phyloP scores from a whole-genome alignment of 495 filamentous ascomycete genomes.

The Friedmanniomyces endolithicus region DNA sequence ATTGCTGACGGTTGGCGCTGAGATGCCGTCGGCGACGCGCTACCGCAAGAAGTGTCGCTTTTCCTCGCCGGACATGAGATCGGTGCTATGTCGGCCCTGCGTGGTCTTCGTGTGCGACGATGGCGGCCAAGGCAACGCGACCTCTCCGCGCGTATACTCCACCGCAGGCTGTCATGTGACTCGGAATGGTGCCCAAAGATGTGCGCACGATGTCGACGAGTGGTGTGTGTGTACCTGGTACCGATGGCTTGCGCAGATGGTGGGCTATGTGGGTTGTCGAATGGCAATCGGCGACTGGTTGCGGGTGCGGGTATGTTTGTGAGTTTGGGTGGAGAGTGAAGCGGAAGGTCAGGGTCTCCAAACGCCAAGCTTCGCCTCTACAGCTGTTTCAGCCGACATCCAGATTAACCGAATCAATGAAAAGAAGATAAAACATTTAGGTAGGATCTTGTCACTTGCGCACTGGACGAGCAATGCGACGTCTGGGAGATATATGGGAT shows the following conservation, averaged over 20 bases:
- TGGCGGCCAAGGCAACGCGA: not conserved
- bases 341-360: not conserved
- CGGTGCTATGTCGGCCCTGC: too few species aligned
- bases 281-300: not conserved
- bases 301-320: not conserved
- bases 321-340: not conserved
- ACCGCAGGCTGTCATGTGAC: not conserved
- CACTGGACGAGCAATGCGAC: not conserved
- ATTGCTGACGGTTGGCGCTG: slow-evolving; percentile 5
- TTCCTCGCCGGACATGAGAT: not conserved
- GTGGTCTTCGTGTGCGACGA: not conserved
- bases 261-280: not conserved
- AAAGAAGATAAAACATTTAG: too few species aligned
- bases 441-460: too few species aligned
- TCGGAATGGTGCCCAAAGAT: not conserved
- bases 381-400: not conserved
- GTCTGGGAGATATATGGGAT: not conserved
- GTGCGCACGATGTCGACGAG: not conserved
- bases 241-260: slow-evolving; percentile 2
- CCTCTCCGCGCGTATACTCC: not conserved
- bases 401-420: not conserved
- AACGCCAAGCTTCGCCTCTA: not conserved
- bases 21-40: not conserved
- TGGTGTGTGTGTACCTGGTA: not conserved
- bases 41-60: not conserved